These are phyloP conservation scores for Coprinopsis sp. DNA, from an alignment of 768 basidiomycete genomes.

Conservation along the genomic window DNA sequence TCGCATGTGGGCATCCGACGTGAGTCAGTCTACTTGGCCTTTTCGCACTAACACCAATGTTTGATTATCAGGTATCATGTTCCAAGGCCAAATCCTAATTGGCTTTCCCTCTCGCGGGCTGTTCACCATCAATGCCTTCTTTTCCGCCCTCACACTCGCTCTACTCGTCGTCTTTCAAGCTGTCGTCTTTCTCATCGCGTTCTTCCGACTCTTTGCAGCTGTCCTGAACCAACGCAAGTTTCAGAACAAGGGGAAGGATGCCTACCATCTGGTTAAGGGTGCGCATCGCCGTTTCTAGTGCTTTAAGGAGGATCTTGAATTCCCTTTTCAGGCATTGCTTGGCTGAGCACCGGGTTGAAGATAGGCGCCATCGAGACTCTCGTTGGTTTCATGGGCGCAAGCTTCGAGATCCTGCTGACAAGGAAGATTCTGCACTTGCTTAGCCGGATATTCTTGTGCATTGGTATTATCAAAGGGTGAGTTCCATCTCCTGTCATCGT, in stretches of 20 bases:
- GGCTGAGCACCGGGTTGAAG: slow-evolving; percentile 58
- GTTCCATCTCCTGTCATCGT: slow-evolving; percentile 16
- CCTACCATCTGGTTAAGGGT: slow-evolving; percentile 47
- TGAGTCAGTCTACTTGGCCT: slow-evolving; percentile 27
- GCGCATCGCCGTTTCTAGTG: background rate
- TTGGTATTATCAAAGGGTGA: slow-evolving; percentile 68
- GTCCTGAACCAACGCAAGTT: slow-evolving; percentile 49
- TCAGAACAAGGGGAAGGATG: slow-evolving; percentile 40
- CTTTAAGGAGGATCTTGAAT: background rate
- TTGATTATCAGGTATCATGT: slow-evolving; percentile 4
- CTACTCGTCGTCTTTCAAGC: slow-evolving; percentile 56
- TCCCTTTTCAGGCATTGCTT: slow-evolving; percentile 39
- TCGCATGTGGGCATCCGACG: slow-evolving; percentile 63
- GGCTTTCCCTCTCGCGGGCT: slow-evolving; percentile 35
- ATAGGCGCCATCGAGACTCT: slow-evolving; percentile 62
- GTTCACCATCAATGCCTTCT: slow-evolving; percentile 47
- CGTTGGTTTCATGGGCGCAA: slow-evolving; percentile 53
- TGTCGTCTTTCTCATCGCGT: slow-evolving; percentile 51
- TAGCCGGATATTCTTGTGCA: slow-evolving; percentile 48
- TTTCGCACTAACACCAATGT: background rate
- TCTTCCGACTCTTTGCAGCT: slow-evolving; percentile 51
- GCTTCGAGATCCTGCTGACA: slow-evolving; percentile 49
- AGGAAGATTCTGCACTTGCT: slow-evolving; percentile 57
- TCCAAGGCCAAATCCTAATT: slow-evolving; percentile 25
- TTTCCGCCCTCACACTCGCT: slow-evolving; percentile 57